Evolutionary conservation across 306 rosid genomes (phyloP).

Genomic region (Castanea crenata): DNA sequence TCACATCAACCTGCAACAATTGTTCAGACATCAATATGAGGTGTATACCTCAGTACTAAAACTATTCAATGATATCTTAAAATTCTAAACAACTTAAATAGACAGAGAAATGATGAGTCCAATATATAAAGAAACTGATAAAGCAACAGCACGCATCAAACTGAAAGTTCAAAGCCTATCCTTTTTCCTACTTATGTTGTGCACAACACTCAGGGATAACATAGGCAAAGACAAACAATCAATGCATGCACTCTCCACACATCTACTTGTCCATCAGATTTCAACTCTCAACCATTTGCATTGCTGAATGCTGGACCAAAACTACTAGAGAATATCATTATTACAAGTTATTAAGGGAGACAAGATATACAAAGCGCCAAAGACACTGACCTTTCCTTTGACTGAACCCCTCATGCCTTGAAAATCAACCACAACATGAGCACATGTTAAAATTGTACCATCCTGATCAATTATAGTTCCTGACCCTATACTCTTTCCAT

Average conservation of each 20-base stretch:
- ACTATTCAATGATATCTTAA: neutral
- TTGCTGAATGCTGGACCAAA: neutral
- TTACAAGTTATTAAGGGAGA: neutral
- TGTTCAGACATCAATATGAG: slow-evolving; percentile 11
- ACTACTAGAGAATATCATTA: neutral
- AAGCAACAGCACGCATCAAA: neutral
- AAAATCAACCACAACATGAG: slow-evolving; percentile 73
- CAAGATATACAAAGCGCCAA: neutral
- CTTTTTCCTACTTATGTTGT: neutral
- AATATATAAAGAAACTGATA: neutral
- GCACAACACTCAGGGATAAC: neutral
- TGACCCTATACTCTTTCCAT: slow-evolving; percentile 61
- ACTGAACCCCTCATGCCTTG: slow-evolving; percentile 46
- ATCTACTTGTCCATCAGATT: neutral
- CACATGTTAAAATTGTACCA: slow-evolving; percentile 90
- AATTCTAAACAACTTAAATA: neutral
- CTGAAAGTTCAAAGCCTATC: neutral
- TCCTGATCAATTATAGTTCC: slow-evolving; percentile 81
- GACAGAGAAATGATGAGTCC: neutral
- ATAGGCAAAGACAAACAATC: neutral
- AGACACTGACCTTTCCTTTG: slow-evolving; percentile 72
- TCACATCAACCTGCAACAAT: slow-evolving; percentile 65
- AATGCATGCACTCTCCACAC: neutral
- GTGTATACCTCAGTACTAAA: neutral
- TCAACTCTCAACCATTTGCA: slow-evolving; percentile 1